Evolutionary conservation across 352 stramenopile species (phyloP).

Genomic region (Elongisporangium anandrum): DNA sequence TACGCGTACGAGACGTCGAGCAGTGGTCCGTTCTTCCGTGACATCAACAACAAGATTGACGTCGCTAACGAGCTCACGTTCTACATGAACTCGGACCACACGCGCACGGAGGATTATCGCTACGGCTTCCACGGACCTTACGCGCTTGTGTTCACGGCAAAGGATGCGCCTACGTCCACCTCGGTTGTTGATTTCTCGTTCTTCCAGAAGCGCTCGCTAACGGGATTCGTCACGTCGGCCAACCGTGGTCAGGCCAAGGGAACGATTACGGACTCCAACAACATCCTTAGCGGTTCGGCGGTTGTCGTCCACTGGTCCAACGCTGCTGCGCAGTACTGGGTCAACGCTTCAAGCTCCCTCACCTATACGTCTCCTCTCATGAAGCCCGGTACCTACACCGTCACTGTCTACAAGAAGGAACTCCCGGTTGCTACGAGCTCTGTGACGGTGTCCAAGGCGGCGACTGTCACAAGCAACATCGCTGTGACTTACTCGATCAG

Average conservation of each 20-base stretch:
- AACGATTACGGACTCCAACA: constrained; percentile 23
- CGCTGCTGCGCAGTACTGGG: constrained; percentile 46
- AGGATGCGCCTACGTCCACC: constrained; percentile 12
- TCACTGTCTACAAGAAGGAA: constrained; percentile 53
- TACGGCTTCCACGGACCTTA: constrained; percentile 52
- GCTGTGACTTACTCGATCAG: constrained; percentile 20
- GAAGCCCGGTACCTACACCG: constrained; percentile 40
- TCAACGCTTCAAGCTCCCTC: constrained; percentile 11
- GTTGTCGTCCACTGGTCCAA: constrained; percentile 42
- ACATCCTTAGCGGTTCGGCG: constrained; percentile 16
- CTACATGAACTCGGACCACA: constrained; percentile 65
- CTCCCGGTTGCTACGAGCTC: constrained; percentile 30
- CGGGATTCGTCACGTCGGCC: constrained; percentile 28
- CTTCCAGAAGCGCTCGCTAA: constrained; percentile 37
- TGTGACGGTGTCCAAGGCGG: constrained; percentile 17
- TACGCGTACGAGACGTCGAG: constrained; percentile 39
- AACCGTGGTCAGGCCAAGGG: constrained; percentile 29
- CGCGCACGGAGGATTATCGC: constrained; percentile 45
- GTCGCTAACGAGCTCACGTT: constrained; percentile 46
- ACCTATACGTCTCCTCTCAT: constrained; percentile 40
- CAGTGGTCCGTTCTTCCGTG: constrained; percentile 41
- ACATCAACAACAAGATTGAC: constrained; percentile 55
- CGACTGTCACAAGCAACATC: constrained; percentile 9
- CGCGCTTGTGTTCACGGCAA: constrained; percentile 35
- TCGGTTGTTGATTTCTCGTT: constrained; percentile 31